Conservation (phyloP, 1,284 basidiomycete species). For the Pholiota adiposa region DNA sequence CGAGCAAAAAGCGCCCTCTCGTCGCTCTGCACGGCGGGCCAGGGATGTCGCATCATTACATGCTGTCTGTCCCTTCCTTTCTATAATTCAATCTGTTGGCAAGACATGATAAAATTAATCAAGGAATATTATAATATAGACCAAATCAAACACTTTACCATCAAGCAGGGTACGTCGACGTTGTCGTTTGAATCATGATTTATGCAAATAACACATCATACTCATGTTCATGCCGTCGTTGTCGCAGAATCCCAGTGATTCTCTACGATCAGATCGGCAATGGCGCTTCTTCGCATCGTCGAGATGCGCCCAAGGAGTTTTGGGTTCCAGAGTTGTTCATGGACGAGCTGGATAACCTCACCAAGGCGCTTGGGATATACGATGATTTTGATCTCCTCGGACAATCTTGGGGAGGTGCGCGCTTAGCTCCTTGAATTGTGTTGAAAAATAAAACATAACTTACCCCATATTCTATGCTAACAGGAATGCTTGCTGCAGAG, state of each 20-base stretch:
- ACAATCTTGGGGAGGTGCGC: conserved; percentile 51
- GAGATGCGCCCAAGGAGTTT: conserved; percentile 40
- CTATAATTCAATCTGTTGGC: not conserved
- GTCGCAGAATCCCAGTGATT: conserved; percentile 37
- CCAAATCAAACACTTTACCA: conserved; percentile 9
- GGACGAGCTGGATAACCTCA: conserved; percentile 49
- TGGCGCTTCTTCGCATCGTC: conserved; percentile 46
- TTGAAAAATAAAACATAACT: not conserved
- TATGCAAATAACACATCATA: not conserved
- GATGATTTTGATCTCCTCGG: conserved; percentile 46
- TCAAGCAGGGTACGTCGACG: not conserved
- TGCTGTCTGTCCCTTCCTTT: conserved; percentile 16
- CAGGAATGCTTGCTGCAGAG: conserved; percentile 43
- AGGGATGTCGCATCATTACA: conserved; percentile 30
- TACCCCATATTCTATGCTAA: not conserved
- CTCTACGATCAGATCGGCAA: conserved; percentile 56
- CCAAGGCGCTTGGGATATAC: conserved; percentile 40
- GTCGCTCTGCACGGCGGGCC: conserved; percentile 36
- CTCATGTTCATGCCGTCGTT: not conserved
- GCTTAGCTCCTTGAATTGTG: not conserved
- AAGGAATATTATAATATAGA: conserved; percentile 10
- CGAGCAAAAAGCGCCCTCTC: conserved; percentile 26
- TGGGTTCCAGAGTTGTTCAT: conserved; percentile 54
- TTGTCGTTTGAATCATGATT: not conserved
- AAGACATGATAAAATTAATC: not conserved